Evolutionary conservation across 2,329 filamentous ascomycete species (phyloP), one percentile per base, ranked within the genome.

Genomic region (Bretziella fagacearum): DNA sequence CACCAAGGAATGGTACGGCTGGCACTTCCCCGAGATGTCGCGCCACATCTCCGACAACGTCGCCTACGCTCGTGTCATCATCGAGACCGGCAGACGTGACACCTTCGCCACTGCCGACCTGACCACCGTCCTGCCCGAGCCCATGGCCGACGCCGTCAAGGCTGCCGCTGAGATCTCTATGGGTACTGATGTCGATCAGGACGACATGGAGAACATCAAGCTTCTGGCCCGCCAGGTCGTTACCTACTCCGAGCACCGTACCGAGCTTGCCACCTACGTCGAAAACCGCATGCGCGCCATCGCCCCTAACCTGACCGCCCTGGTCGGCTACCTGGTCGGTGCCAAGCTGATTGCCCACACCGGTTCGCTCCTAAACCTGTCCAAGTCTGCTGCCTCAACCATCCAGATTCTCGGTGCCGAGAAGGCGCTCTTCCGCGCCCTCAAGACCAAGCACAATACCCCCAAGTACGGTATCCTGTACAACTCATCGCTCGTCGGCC

Each of bases 1-100:
- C 63, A 86, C 95, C 52, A 96, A 96, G 77, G 91, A 98, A 65
- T 98, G 91, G 91, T 98, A 98, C 62, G 91, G 91, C 58, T 98
- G 91, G 91, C 91, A 96, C 66, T 98, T 96, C 70, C 91, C 91
- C 33, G 91, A 98, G 69, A 79, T 98, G 73, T 87, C 84, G 59
- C 89, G 87, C 67, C 94, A 96, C 59, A 73, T 95, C 56, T 93
- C 93, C 64, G 91, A 98, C 72, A 98, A 98, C 66, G 69, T 94
- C 53, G 87, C 87, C 54, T 98, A 94, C 62, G 79, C 87, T 51
- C 81, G 80, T 55, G 79, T 98, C 50, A 85, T 98, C 50, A 67
- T 94, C 44, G 75, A 80, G 54, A 84, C 93, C 69, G 91, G 91
- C 56, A 84, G 93, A 74, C 81, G 91, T 54, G 77, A 81, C 54